Base-by-base conservation (phyloP, 163 green algal genomes). In the Picocystis sp. region DNA sequence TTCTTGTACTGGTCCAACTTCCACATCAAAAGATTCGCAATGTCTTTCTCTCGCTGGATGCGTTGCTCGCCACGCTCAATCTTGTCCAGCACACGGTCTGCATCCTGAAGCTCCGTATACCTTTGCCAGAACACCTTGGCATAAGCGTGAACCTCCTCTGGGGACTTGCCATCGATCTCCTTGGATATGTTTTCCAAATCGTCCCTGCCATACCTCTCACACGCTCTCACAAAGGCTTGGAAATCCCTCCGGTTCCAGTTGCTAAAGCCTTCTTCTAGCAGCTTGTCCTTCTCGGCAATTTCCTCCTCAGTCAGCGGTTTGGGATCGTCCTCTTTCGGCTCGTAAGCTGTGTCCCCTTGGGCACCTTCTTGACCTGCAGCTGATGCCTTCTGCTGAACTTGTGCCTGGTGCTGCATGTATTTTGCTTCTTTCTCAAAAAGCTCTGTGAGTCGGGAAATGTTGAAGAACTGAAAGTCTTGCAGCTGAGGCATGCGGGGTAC, bases 401-500 rank as follows among this genome's bases (percentile, higher is more conserved):
- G 63, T 21, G n/a, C 43, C 1, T 45, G 21, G 47, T 61, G 44
- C 22, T 50, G 44, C 44, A 50, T 24, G 44, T 25, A 23, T 9
- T 6, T 13, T 22, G 45, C 50, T 69, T 96, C 83, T 75, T 87
- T 89, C 51, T 94, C 81, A 57, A 84, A 94, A 29, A 97, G 71
- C 71, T 87, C 79, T 15, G 74, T 81, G 34, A 80, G 59, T 25
- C 86, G 73, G 43, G 53, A 35, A 12, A 63, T 66, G 65, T 98
- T 76, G 78, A 84, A 98, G 76, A 98, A 98, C 73, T 98, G 89
- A 72, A 93, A 96, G 66, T 98, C 89, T 53, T 83, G 68, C 62
- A 94, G 70, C 55, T 78, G 57, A 1, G 83, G 62, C 62, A 70
- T 70, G 10, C 63, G 43, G 2, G 62, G 62, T 22, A 70, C 9